Evolutionary conservation across 257 asterid genomes (phyloP).

Genomic region (Rhazya stricta): DNA sequence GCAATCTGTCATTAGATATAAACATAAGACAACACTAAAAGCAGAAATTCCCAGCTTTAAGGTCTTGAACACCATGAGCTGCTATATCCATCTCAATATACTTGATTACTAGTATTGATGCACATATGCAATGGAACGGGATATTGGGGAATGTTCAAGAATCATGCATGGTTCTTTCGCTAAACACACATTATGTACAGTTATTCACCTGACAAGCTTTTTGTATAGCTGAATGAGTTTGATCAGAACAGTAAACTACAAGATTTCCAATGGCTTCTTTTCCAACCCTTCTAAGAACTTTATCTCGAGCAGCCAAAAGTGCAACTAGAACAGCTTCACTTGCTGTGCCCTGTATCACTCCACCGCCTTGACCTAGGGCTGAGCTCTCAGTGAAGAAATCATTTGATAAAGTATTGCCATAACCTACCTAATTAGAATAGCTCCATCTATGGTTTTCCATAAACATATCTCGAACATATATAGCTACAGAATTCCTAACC

Average conservation of each 20-base stretch:
- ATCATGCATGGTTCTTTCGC: neutral
- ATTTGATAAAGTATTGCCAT: slow-evolving; percentile 9
- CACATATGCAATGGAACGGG: neutral
- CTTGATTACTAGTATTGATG: neutral
- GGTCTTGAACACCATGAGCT: neutral
- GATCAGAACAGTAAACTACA: slow-evolving; percentile 79
- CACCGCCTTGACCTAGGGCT: slow-evolving; percentile 76
- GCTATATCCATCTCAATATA: neutral
- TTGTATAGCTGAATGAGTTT: slow-evolving; percentile 69
- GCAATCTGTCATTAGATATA: slow-evolving; percentile 55
- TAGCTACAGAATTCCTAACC: slow-evolving; percentile 29
- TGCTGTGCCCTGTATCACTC: slow-evolving; percentile 91
- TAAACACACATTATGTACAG: slow-evolving; percentile 1
- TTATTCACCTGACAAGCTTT: slow-evolving; percentile 88
- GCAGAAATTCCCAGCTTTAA: neutral
- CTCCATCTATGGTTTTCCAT: neutral
- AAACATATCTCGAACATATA: neutral
- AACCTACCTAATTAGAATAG: neutral
- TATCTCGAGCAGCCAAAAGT: slow-evolving; percentile 91
- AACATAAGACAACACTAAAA: slow-evolving; percentile 1
- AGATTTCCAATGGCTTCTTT: slow-evolving; percentile 65
- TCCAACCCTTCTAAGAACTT: slow-evolving; percentile 57
- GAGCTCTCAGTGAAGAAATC: slow-evolving; percentile 20
- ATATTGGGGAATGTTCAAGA: neutral
- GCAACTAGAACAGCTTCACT: slow-evolving; percentile 91